Evolutionary conservation across 2,329 filamentous ascomycete species (phyloP).

Genomic region (Pseudocercospora macadamiae): DNA sequence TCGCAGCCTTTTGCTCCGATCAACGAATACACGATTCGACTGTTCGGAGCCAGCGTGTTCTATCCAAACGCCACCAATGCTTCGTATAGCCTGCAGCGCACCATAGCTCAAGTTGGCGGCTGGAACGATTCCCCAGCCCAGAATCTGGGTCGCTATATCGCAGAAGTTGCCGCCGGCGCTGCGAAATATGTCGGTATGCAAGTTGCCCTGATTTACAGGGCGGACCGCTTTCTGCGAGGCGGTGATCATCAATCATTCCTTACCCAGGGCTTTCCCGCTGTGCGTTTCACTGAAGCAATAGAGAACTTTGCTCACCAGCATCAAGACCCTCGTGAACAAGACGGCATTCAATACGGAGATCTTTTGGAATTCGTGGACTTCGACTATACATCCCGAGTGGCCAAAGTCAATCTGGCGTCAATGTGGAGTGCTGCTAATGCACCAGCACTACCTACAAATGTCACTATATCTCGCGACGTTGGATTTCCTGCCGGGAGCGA

Average conservation of each 20-base stretch:
- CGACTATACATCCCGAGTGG: slow-evolving; percentile 57
- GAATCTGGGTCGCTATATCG: slow-evolving; percentile 58
- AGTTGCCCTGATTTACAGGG: slow-evolving; percentile 59
- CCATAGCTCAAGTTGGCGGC: slow-evolving; percentile 50
- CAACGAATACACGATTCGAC: slow-evolving; percentile 53
- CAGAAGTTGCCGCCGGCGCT: slow-evolving; percentile 57
- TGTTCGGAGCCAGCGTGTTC: slow-evolving; percentile 54
- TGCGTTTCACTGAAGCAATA: slow-evolving; percentile 61
- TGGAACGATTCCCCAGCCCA: slow-evolving; percentile 61
- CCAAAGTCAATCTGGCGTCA: slow-evolving; percentile 57
- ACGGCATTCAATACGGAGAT: slow-evolving; percentile 59
- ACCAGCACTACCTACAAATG: slow-evolving; percentile 55
- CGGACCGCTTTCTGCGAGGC: slow-evolving; percentile 60
- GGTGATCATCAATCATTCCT: slow-evolving; percentile 62
- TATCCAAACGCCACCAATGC: slow-evolving; percentile 49
- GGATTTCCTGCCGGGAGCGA: slow-evolving; percentile 32
- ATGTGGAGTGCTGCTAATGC: slow-evolving; percentile 59
- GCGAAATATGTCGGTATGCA: slow-evolving; percentile 58
- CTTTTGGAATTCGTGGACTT: slow-evolving; percentile 61
- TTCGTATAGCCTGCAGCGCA: slow-evolving; percentile 37
- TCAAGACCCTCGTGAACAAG: slow-evolving; percentile 55
- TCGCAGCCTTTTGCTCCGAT: slow-evolving; percentile 44
- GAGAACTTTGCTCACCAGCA: slow-evolving; percentile 63
- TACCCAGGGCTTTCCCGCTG: slow-evolving; percentile 57
- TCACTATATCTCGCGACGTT: slow-evolving; percentile 43